Percentiles rank a stretch among this genome's conserved stretches.
Conservation (phyloP, 179 eudicot genomes). For the Gypsophila paniculata region DNA sequence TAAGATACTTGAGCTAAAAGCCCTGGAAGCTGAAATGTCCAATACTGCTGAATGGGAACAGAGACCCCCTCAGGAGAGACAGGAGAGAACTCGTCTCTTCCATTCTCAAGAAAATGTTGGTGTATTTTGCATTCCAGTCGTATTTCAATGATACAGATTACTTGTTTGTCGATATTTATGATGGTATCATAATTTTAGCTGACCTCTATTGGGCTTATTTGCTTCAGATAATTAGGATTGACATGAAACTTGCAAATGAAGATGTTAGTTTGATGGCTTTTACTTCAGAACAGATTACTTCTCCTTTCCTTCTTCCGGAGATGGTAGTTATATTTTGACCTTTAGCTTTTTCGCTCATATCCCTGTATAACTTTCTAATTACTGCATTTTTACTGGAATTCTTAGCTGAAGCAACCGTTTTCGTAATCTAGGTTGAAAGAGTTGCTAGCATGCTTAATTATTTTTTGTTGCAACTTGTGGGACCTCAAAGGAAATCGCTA, state of each 20-base stretch:
- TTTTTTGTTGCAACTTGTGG: conserved; percentile 87
- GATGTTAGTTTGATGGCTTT: conserved; percentile 92
- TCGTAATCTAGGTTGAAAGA: conserved; percentile 72
- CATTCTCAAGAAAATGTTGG: conserved; percentile 92
- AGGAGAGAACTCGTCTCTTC: conserved; percentile 89
- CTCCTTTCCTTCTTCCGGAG: conserved; percentile 85
- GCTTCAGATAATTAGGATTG: conserved; percentile 77
- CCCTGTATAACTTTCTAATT: background rate
- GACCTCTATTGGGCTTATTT: conserved; percentile 13
- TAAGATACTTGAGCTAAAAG: conserved; percentile 93
- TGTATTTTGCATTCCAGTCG: conserved; percentile 8
- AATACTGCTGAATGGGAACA: conserved; percentile 92
- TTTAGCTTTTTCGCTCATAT: background rate
- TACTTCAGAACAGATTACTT: conserved; percentile 86
- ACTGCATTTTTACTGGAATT: background rate
- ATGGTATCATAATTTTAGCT: conserved; percentile 1
- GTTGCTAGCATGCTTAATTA: conserved; percentile 97
- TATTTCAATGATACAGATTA: background rate
- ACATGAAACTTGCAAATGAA: conserved; percentile 96
- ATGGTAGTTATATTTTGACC: conserved; percentile 47
- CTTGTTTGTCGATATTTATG: background rate
- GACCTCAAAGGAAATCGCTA: conserved; percentile 91
- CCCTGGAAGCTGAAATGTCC: conserved; percentile 94
- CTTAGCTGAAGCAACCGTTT: conserved; percentile 4
- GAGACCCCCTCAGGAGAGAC: conserved; percentile 92